phyloP scores from a whole-genome alignment of 352 stramenopile species.

The Pseudoperonospora humuli region DNA sequence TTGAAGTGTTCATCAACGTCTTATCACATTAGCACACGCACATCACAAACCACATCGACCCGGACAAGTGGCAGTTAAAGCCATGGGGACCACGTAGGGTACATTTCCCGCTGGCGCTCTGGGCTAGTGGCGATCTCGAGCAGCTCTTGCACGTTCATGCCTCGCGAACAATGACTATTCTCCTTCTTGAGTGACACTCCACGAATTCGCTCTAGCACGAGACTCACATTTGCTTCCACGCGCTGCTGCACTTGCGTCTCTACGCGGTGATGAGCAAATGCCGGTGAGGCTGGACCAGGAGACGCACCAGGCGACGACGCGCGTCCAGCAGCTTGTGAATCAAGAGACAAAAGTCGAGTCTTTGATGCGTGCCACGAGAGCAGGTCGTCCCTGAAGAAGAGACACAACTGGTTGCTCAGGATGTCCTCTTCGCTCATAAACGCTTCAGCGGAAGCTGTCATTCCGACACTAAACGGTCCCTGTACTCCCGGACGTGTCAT shows the following conservation, averaged over 20 bases:
- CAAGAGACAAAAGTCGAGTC: slow-evolving; percentile 39
- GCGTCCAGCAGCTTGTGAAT: slow-evolving; percentile 19
- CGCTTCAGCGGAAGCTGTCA: slow-evolving; percentile 73
- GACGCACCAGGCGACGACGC: slow-evolving; percentile 16
- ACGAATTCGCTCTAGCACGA: slow-evolving; percentile 73
- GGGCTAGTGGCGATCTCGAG: slow-evolving; percentile 75
- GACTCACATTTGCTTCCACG: slow-evolving; percentile 79
- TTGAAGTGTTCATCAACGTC: slow-evolving; percentile 1
- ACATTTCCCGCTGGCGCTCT: slow-evolving; percentile 79
- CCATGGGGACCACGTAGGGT: slow-evolving; percentile 84
- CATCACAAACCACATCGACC: slow-evolving; percentile 9
- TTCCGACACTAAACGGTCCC: slow-evolving; percentile 77
- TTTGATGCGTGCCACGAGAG: slow-evolving; percentile 85
- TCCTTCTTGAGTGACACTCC: slow-evolving; percentile 76
- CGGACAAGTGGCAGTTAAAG: slow-evolving; percentile 31
- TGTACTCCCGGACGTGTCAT: slow-evolving; percentile 79
- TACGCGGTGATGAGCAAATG: slow-evolving; percentile 41
- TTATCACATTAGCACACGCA: slow-evolving; percentile 12
- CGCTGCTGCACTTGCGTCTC: slow-evolving; percentile 78
- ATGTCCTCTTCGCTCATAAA: slow-evolving; percentile 80
- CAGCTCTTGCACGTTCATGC: slow-evolving; percentile 72
- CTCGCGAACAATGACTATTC: slow-evolving; percentile 39
- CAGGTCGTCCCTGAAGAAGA: slow-evolving; percentile 86
- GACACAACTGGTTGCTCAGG: slow-evolving; percentile 75
- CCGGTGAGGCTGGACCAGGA: slow-evolving; percentile 18